A percentile compares a stretch with the other conserved stretches of the same genome.
Evolutionary conservation across 2,329 filamentous ascomycete species (phyloP).

Genomic region (Mycocentrospora acerina): DNA sequence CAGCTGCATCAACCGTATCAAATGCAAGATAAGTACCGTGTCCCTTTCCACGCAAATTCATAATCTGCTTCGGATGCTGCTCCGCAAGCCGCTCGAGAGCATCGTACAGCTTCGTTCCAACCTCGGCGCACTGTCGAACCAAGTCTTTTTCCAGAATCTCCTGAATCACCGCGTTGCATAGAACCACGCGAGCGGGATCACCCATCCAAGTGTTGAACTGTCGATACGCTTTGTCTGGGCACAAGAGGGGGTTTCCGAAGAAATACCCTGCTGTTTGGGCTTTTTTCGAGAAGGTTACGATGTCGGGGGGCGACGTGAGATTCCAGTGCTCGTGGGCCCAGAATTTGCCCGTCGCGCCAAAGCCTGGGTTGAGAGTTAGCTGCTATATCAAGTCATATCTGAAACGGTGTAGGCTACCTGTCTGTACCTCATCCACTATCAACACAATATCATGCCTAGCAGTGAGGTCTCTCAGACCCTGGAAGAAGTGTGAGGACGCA

Average conservation of each 20-base stretch:
- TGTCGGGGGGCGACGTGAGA: slow-evolving; percentile 76
- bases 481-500: slow-evolving; percentile 85
- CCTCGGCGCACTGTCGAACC: slow-evolving; percentile 73
- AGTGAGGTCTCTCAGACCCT: slow-evolving; percentile 76
- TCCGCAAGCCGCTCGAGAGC: slow-evolving; percentile 67
- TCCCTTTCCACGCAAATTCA: slow-evolving; percentile 82
- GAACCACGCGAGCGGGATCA: slow-evolving; percentile 78
- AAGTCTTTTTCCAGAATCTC: slow-evolving; percentile 77
- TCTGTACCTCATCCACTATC: slow-evolving; percentile 94
- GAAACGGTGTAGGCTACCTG: no score
- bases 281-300: slow-evolving; percentile 96
- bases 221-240: slow-evolving; percentile 89
- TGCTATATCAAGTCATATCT: no score
- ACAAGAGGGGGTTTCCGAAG: slow-evolving; percentile 75
- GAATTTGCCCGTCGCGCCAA: slow-evolving; percentile 90
- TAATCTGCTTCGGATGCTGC: slow-evolving; percentile 74
- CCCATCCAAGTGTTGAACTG: slow-evolving; percentile 99
- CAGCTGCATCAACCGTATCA: slow-evolving; percentile 78
- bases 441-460: slow-evolving; percentile 75
- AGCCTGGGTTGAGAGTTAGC: no score
- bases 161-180: slow-evolving; percentile 83
- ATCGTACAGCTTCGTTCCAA: slow-evolving; percentile 75
- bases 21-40: slow-evolving; percentile 93
- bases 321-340: slow-evolving; percentile 98
- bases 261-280: slow-evolving; percentile 93